A percentile compares a stretch with the other conserved stretches of the same genome.
These are phyloP conservation scores for Fraxinus floribunda DNA, from an alignment of 305 asterid genomes.

Conservation along the genomic window DNA sequence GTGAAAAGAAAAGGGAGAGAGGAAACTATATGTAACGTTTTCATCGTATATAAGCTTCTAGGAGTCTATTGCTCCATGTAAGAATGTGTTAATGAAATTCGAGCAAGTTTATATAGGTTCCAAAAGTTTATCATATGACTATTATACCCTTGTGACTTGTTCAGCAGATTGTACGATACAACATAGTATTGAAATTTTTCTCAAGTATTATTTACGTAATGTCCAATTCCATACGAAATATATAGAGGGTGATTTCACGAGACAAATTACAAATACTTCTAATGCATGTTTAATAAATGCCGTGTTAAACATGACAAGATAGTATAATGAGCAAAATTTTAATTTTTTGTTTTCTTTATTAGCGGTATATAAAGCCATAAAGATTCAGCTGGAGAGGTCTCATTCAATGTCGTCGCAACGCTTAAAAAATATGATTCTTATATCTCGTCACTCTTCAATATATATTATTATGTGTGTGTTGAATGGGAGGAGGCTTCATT, in stretches of 20 bases:
- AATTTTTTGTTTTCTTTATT: too few relatives aligned
- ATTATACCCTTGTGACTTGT: not conserved
- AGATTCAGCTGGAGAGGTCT: not conserved
- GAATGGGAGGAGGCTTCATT: not conserved
- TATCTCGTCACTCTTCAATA: not conserved
- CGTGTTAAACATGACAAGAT: not conserved
- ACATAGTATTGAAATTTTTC: not conserved
- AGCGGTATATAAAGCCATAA: not conserved
- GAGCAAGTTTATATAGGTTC: not conserved
- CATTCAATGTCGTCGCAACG: not conserved
- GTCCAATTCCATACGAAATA: not conserved
- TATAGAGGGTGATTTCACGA: not conserved
- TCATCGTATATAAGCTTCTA: conserved; percentile 19
- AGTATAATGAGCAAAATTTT: not conserved
- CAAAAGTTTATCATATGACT: not conserved
- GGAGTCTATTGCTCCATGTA: not conserved
- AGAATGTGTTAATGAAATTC: not conserved
- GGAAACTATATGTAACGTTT: conserved; percentile 16
- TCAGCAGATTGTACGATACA: not conserved
- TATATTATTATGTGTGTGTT: too few relatives aligned
- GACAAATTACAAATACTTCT: not conserved
- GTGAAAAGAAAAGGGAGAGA: conserved; percentile 24
- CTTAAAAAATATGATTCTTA: not conserved
- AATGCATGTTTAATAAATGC: not conserved
- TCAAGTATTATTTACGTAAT: too few relatives aligned